A percentile compares a stretch with the other conserved stretches of the same genome.
These are phyloP conservation scores for Fomitopsis schrenkii DNA, from an alignment of 1,284 basidiomycete genomes.

Conservation along the genomic window DNA sequence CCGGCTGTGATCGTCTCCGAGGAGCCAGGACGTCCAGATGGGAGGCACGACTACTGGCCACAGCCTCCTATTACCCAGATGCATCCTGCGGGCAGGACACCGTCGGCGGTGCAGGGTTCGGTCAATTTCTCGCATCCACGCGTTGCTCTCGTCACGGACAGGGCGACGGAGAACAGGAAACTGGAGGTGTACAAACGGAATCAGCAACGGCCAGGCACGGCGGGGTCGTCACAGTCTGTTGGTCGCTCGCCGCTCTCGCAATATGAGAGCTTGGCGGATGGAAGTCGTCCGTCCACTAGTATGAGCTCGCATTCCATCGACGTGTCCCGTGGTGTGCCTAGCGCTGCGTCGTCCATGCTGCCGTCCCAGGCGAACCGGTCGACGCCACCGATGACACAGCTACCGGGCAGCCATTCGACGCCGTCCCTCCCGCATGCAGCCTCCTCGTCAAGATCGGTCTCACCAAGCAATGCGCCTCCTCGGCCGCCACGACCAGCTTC, in stretches of 20 bases:
- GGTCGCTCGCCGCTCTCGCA: slow-evolving; percentile 3
- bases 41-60: slow-evolving; percentile 30
- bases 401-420: neutral
- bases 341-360: neutral
- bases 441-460: neutral
- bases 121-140: slow-evolving; percentile 55
- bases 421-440: neutral
- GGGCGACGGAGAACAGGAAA: slow-evolving; percentile 48
- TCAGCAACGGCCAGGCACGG: slow-evolving; percentile 14
- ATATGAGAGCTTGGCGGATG: neutral
- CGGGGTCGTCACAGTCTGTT: slow-evolving; percentile 8
- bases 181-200: slow-evolving; percentile 59
- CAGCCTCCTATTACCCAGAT: neutral
- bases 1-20: slow-evolving; percentile 45
- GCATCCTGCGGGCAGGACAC: slow-evolving; percentile 8
- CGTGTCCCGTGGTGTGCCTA: neutral
- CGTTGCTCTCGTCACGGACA: slow-evolving; percentile 36
- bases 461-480: slow-evolving; percentile 2
- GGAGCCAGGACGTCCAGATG: slow-evolving; percentile 13
- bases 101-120: slow-evolving; percentile 7
- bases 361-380: neutral
- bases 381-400: neutral
- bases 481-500: slow-evolving; percentile 12
- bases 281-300: slow-evolving; percentile 1
- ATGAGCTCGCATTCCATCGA: slow-evolving; percentile 1